These are phyloP conservation scores for Suhomyces sp. DNA, from an alignment of 805 yeast genomes.

Conservation along the genomic window DNA sequence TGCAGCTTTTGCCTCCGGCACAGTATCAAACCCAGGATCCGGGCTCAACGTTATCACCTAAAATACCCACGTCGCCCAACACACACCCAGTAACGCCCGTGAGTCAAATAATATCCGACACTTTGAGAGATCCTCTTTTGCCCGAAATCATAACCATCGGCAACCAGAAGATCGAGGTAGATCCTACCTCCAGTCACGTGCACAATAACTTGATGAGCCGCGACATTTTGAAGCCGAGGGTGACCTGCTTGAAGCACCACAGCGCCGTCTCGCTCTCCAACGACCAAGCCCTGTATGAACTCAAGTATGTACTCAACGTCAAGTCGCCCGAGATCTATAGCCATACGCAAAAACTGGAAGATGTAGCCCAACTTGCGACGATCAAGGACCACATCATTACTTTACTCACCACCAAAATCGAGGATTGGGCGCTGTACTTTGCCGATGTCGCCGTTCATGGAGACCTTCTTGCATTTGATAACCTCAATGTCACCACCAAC, in stretches of 20 bases:
- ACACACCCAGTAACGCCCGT: slow-evolving; percentile 12
- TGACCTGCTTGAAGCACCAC: slow-evolving; percentile 5
- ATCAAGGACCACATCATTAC: background rate
- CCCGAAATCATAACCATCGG: background rate
- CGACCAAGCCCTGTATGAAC: slow-evolving; percentile 6
- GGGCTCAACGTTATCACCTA: background rate
- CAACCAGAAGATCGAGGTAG: background rate
- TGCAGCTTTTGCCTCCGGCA: background rate
- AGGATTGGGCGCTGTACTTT: slow-evolving; percentile 8
- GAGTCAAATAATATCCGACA: slow-evolving; percentile 14
- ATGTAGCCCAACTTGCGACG: background rate
- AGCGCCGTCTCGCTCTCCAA: slow-evolving; percentile 4
- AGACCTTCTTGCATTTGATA: slow-evolving; percentile 39
- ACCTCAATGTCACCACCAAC: slow-evolving; percentile 40
- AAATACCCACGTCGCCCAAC: background rate
- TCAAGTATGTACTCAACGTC: slow-evolving; percentile 18
- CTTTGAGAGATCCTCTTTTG: slow-evolving; percentile 8
- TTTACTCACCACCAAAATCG: background rate
- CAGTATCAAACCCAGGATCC: background rate
- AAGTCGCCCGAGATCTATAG: slow-evolving; percentile 19
- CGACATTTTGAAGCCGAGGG: slow-evolving; percentile 10
- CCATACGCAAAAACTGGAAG: background rate
- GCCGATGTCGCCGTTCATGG: slow-evolving; percentile 15
- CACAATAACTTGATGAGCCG: background rate
- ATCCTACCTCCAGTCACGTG: background rate